Base-by-base conservation (phyloP, 108 stramenopile genomes). In the Skeletonema tropicum region DNA sequence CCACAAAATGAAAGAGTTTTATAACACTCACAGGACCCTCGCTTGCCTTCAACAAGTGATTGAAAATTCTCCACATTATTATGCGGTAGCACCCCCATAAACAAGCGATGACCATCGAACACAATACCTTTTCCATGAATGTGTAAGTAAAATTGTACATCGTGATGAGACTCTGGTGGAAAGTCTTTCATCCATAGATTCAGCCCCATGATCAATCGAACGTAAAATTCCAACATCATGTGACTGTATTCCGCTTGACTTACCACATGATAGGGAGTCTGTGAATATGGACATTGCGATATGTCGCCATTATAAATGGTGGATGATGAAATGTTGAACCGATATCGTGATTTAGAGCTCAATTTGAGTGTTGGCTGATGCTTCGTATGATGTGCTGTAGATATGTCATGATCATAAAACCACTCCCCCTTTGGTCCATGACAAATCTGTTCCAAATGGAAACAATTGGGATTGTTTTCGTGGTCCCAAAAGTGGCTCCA, bases 171-270 rank as follows among this genome's bases (percentile, higher is more conserved):
- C 26, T 39, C 25, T 23, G 48, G 65, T 4, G 81, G 75, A 63
- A 57, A 66, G 4, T 49, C 48, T 21, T 19, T 21, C 66, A 75
- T 59, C 60, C 57, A 68, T 68, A 55, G 66, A 58, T 82, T 68
- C 25, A 83, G 36, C 13, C 58, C 74, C 11, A 75, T n/a, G 13
- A 83, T 23, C 10, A 63, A 45, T n/a, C 83, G 41, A 3, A 57
- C 58, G 55, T 83, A 83, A 67, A 83, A 83, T 57, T 83, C 83
- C 12, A 74, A 74, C 23, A 83, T 71, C 83, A 83, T 83, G 15
- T 83, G 64, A 71, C 80, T 83, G 55, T 48, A 76, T 32, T 58
- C 68, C 19, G 79, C 71, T 23, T 83, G 83, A 29, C 70, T 38
- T 10, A 83, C 74, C 46, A 83, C 46, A 58, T 83, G 83, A 41